Evolutionary conservation across 345 rosid genomes (phyloP).

Genomic region (Rhodamnia argentea): DNA sequence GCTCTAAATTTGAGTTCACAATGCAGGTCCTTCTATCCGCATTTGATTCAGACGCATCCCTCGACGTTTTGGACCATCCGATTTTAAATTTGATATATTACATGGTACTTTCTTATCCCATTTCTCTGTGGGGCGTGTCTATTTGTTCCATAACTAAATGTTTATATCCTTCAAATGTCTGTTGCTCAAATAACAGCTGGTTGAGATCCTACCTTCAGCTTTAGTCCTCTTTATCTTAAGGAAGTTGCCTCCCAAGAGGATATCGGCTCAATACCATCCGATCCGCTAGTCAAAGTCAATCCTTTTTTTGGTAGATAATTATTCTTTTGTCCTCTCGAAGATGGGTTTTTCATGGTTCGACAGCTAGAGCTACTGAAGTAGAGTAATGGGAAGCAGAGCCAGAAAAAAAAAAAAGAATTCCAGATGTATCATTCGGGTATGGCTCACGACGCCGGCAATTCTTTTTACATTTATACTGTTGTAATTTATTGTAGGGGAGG

Average conservation of each 20-base stretch:
- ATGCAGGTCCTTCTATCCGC: slow-evolving; percentile 81
- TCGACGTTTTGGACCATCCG: slow-evolving; percentile 88
- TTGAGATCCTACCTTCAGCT: slow-evolving; percentile 95
- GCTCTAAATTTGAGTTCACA: not conserved
- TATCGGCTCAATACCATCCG: slow-evolving; percentile 89
- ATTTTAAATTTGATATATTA: slow-evolving; percentile 87
- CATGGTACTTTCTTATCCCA: slow-evolving; percentile 34
- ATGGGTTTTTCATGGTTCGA: slow-evolving; percentile 2
- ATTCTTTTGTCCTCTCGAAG: not conserved
- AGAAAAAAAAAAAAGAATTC: not conserved
- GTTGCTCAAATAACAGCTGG: slow-evolving; percentile 42
- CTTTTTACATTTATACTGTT: slow-evolving; percentile 1
- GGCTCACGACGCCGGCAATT: slow-evolving; percentile 14
- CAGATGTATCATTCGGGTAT: slow-evolving; percentile 2
- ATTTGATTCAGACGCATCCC: slow-evolving; percentile 59
- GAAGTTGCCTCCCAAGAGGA: slow-evolving; percentile 89
- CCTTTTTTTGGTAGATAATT: not conserved
- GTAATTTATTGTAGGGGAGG: not conserved
- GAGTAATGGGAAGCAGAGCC: slow-evolving; percentile 6
- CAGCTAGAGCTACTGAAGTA: not conserved
- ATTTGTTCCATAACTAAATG: not conserved
- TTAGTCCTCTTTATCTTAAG: slow-evolving; percentile 85
- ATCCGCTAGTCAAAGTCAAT: slow-evolving; percentile 36
- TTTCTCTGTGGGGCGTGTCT: not conserved
- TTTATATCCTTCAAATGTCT: not conserved